Evolutionary conservation across 139 green algal genomes (phyloP).

Genomic region (Chlamydomonas schloesseri): DNA sequence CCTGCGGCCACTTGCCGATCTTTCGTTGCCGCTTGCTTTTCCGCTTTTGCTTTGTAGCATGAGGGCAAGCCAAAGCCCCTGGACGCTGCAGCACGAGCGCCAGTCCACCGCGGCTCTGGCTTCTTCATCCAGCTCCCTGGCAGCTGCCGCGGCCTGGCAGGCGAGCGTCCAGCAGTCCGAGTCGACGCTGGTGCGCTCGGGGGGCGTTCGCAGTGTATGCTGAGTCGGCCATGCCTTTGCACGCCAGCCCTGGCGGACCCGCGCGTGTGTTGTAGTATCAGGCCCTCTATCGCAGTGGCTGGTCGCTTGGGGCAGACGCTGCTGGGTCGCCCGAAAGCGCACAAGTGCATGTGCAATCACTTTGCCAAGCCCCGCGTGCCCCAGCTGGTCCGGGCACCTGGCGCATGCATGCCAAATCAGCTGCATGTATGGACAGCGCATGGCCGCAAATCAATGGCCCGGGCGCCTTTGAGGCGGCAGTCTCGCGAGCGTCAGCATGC

Average conservation of each 20-base stretch:
- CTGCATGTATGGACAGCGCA: too few species aligned
- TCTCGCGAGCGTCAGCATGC: not conserved
- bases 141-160: slow-evolving; percentile 13
- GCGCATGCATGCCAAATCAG: too few species aligned
- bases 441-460: too few species aligned
- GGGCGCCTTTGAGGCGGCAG: too few species aligned
- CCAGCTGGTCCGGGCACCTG: too few species aligned
- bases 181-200: not conserved
- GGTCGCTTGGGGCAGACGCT: too few species aligned
- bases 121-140: not conserved
- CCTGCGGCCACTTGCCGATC: too few species aligned
- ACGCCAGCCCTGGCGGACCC: not conserved
- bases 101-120: not conserved
- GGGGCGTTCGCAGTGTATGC: not conserved
- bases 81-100: slow-evolving; percentile 14
- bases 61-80: not conserved
- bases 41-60: too few species aligned
- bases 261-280: not conserved
- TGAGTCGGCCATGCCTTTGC: not conserved
- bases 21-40: too few species aligned
- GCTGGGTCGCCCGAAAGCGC: too few species aligned
- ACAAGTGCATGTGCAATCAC: too few species aligned
- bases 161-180: not conserved
- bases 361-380: too few species aligned
- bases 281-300: not conserved